A percentile compares a stretch with the other conserved stretches of the same genome.
Evolutionary conservation across 2,329 filamentous ascomycete species (phyloP).

Genomic region (Cercospora nicotianae): DNA sequence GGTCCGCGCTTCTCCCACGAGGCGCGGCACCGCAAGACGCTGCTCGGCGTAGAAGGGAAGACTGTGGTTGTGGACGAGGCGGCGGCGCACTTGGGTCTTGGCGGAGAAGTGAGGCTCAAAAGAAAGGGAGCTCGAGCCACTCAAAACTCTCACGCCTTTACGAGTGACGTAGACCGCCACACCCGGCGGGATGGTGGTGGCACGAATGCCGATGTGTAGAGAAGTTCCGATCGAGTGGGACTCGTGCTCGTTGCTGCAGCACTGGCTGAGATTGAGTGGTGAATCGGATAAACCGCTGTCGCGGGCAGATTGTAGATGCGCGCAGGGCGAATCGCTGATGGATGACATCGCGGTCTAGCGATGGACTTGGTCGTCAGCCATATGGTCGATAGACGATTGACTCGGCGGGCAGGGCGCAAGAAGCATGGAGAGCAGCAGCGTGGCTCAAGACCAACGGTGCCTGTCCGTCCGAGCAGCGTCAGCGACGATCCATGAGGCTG

Average conservation of each 20-base stretch:
- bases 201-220: slow-evolving; percentile 16
- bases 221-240: slow-evolving; percentile 11
- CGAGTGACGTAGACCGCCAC: slow-evolving; percentile 9
- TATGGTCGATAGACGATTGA: not conserved
- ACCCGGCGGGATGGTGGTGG: not conserved
- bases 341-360: not conserved
- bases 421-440: not conserved
- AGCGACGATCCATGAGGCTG: not conserved
- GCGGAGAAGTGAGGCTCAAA: not conserved
- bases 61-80: not conserved
- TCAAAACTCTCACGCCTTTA: not conserved
- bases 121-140: not conserved
- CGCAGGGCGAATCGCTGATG: not conserved
- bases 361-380: not conserved
- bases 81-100: not conserved
- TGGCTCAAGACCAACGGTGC: not conserved
- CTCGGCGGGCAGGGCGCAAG: not conserved
- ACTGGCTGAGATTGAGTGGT: not conserved
- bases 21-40: not conserved
- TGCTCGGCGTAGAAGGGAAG: not conserved
- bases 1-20: not conserved
- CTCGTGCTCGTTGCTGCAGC: not conserved
- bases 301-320: not conserved
- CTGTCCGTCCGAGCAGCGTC: not conserved
- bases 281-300: not conserved